These are phyloP conservation scores for Coemansia sp. DNA, from an alignment of 192 early-diverging fungal species.

Conservation along the genomic window DNA sequence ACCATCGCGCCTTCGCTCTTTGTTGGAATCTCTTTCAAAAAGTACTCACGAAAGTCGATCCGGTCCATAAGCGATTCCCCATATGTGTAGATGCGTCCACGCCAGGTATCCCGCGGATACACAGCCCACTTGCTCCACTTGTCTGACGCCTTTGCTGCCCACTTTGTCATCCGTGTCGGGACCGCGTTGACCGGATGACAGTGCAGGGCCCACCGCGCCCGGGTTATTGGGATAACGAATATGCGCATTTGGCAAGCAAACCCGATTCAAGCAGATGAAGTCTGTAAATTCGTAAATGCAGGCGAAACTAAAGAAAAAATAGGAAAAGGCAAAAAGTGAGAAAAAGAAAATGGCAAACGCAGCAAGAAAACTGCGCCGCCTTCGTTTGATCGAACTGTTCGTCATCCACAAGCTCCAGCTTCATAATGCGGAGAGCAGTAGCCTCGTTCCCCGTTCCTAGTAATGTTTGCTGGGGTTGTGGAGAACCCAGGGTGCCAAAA, in stretches of 20 bases:
- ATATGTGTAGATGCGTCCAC: conserved; percentile 57
- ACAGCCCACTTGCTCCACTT: conserved; percentile 49
- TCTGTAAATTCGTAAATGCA: background rate
- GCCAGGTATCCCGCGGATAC: conserved; percentile 56
- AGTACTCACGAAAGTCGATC: conserved; percentile 72
- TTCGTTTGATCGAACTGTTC: background rate
- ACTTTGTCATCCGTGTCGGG: conserved; percentile 40
- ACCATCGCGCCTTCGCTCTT: conserved; percentile 45
- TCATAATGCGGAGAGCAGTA: too few relatives aligned
- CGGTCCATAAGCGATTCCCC: conserved; percentile 69
- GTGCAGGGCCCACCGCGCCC: conserved; percentile 49
- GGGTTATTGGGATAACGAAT: conserved; percentile 46
- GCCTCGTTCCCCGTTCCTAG: too few relatives aligned
- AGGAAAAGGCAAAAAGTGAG: background rate
- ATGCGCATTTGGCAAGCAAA: conserved; percentile 29
- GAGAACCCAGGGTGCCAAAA: too few relatives aligned
- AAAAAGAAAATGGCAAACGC: background rate
- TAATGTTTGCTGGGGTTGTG: too few relatives aligned
- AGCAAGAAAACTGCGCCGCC: background rate
- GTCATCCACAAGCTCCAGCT: too few relatives aligned
- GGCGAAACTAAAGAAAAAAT: background rate
- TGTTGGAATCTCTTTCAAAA: conserved; percentile 69
- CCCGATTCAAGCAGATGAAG: background rate
- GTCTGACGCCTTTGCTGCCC: conserved; percentile 39
- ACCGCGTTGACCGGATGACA: conserved; percentile 43